Evolutionary conservation across 441 rosid species (phyloP).

Genomic region (Rhodomyrtus psidioides): DNA sequence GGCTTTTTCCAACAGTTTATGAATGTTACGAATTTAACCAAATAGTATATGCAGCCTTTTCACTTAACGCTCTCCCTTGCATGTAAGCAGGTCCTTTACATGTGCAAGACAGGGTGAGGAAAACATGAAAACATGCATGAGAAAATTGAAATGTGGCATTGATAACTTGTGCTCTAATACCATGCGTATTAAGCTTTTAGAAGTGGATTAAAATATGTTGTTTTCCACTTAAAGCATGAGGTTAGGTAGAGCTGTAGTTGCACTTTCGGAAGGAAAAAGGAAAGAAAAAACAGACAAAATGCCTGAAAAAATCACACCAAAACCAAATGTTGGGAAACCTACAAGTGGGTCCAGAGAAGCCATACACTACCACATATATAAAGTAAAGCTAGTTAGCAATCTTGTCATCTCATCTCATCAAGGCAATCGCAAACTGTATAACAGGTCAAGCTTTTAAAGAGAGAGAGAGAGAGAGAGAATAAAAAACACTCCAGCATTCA

Average conservation of each 20-base stretch:
- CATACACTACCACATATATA: neutral
- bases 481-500: neutral
- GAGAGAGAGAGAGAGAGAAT: neutral
- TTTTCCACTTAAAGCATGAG: neutral
- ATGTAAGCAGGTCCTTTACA: neutral
- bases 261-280: neutral
- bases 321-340: neutral
- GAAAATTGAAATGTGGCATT: neutral
- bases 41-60: neutral
- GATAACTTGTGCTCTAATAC: neutral
- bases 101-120: neutral
- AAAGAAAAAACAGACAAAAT: neutral
- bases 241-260: neutral
- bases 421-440: too few species aligned
- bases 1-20: neutral
- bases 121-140: neutral
- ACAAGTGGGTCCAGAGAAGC: neutral
- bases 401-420: neutral
- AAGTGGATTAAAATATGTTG: neutral
- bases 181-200: neutral
- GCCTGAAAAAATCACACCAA: neutral
- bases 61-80: neutral
- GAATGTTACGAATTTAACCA: neutral
- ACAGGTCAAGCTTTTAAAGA: too few species aligned
- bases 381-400: neutral